These are phyloP conservation scores for Cutaneotrichosporon dermatis DNA, from an alignment of 1,284 basidiomycete genomes.

Conservation along the genomic window DNA sequence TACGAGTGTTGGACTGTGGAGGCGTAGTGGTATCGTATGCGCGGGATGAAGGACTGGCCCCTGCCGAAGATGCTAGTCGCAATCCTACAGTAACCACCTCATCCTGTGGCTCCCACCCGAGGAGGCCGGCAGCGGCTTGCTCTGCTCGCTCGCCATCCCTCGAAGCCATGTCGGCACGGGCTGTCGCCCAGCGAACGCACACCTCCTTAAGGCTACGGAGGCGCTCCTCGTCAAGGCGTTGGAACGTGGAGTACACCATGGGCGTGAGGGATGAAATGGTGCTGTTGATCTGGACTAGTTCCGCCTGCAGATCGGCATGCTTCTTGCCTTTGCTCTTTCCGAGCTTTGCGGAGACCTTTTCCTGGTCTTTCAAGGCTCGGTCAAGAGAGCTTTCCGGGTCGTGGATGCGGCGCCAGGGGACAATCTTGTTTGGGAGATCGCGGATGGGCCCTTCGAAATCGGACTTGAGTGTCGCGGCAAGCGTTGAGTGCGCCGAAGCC, in stretches of 20 bases:
- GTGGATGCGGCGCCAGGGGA: constrained; percentile 37
- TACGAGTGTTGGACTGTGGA: not conserved
- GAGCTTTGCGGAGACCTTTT: constrained; percentile 41
- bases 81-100: constrained; percentile 35
- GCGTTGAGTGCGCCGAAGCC: constrained; percentile 38
- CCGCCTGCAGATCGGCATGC: constrained; percentile 32
- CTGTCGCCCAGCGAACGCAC: constrained; percentile 45
- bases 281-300: constrained; percentile 35
- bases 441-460: constrained; percentile 44
- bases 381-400: constrained; percentile 45
- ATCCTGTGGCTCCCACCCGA: constrained; percentile 44
- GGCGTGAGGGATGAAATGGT: constrained; percentile 38
- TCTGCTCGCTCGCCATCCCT: constrained; percentile 43
- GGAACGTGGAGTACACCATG: constrained; percentile 44
- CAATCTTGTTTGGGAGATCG: constrained; percentile 41
- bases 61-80: constrained; percentile 29
- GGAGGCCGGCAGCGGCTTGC: constrained; percentile 31
- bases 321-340: constrained; percentile 44
- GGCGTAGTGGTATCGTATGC: constrained; percentile 7
- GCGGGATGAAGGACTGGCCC: constrained; percentile 11
- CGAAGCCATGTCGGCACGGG: constrained; percentile 41
- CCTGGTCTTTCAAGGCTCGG: constrained; percentile 45
- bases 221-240: constrained; percentile 43
- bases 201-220: constrained; percentile 45
- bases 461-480: constrained; percentile 31